Base-by-base conservation (phyloP, 805 yeast genomes). In the Yamadazyma takamatsuzukensis region DNA sequence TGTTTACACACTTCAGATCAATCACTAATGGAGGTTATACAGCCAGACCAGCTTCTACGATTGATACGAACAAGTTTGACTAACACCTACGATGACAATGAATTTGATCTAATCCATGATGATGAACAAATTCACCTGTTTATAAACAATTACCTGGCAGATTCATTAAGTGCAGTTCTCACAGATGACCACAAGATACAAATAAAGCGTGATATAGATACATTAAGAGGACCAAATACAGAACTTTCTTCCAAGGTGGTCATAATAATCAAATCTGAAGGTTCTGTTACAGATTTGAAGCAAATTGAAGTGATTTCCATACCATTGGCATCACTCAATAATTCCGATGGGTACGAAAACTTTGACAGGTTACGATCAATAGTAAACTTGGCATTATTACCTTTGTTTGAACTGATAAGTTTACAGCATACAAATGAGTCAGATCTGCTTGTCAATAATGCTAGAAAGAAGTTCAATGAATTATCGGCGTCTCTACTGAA, bases 381-480 rank as follows among this genome's bases (percentile, higher is more conserved):
- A 17, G 54, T 87, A 15, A 72, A 70, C 33, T 58, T 73, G 23
- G 94, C 88, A 2, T 62, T 87, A 15, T 67, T 77, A 0, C 85
- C 93, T 0, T 76, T 79, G 42, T 81, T 88, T 48, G 85, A 83
- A 29, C 14, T 26, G 16, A 12, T 34, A 8, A 30, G 27, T 16
- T 27, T 64, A 72, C 6, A 51, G 73, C 6, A 45, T 58, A 11
- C 11, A 4, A 4, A 9, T 16, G 53, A 66, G 0, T 30, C 37
- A 4, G 57, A 77, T 5, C 53, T 61, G 3, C 49, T 61, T 21
- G 28, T 36, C 4, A 31, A 34, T 8, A 16, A 30, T 9, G 70
- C 87, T 0, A 76, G 77, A 42, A 78, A 72, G 51, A 82, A 78
- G 47, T 68, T 87, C 33, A 70, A 73, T 21, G 95, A 86, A 37